Evolutionary conservation across 2,329 filamentous ascomycete species (phyloP), one percentile per base, ranked within the genome.

Genomic region (Ceratocystiopsis sp.): DNA sequence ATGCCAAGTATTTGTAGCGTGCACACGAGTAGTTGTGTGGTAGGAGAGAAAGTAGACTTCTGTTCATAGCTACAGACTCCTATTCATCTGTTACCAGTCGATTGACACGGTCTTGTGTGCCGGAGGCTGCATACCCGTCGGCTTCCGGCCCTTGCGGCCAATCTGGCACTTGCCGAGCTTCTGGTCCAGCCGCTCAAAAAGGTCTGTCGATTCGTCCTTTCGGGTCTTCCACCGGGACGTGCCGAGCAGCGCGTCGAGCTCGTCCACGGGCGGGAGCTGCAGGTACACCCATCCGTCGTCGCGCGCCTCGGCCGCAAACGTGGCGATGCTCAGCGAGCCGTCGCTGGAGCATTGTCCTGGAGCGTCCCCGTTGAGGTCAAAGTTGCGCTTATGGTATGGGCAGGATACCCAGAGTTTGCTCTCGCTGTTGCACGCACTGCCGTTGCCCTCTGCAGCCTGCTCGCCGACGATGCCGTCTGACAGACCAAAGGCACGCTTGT

Each of bases 361-460:
- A n/a, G 71, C 67, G 1, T 84, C 84, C 0, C 73, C 70, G 35
- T 68, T 69, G 37, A 93, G 75, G 55, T 84, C 76, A 58, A 81
- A 94, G 63, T 93, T 93, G 51, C 84, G 77, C 66, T 94, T 94
- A 65, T 93, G 86, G 59, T 80, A 77, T 0, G 86, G 86, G 55
- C 85, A 94, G 1, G 79, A 84, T n/a, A 94, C 74, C 78, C 81
- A 93, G n/a, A 86, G 77, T 46, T 34, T 36, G 25, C 42, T 43
- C 16, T 63, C 59, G 45, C 62, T 59, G 38, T 55, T 52, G n/a
- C 37, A n/a, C n/a, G n/a, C 36, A n/a, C 63, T 58, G 45, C 63
- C 59, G 40, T 55, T 51, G 17, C 29, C 19, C 19, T 25, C 29
- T 8, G 40, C n/a, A 8, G 41, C 21, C 36, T 43, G 41, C 37